Percentiles rank a stretch among this genome's conserved stretches.
phyloP scores from a whole-genome alignment of 2,329 filamentous ascomycete species.

The Xylariales sp. region DNA sequence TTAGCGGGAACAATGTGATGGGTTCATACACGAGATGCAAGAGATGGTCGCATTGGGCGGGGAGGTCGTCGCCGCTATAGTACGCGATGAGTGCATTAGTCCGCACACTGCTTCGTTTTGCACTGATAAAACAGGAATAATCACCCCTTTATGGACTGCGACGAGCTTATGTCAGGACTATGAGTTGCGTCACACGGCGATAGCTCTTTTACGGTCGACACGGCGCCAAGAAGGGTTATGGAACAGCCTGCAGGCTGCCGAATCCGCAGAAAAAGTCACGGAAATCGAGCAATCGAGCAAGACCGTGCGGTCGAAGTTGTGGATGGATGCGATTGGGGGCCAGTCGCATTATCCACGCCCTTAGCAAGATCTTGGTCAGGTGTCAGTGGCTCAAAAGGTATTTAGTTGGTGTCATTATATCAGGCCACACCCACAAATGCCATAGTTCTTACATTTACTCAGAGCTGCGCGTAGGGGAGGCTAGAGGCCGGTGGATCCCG shows the following conservation, averaged over 20 bases:
- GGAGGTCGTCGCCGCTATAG: not conserved
- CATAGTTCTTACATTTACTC: no score
- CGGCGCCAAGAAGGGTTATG: not conserved
- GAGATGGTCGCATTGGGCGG: not conserved
- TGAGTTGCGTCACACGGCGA: not conserved
- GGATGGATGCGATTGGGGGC: no score
- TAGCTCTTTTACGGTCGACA: not conserved
- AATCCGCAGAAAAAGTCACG: not conserved
- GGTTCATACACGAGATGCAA: not conserved
- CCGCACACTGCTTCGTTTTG: not conserved
- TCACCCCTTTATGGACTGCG: not conserved
- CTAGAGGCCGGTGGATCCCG: no score
- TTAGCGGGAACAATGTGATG: not conserved
- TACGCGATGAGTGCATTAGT: not conserved
- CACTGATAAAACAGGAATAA: not conserved
- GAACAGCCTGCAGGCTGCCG: not conserved
- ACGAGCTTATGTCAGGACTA: not conserved
- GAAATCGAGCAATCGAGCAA: not conserved
- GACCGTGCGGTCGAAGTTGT: no score
- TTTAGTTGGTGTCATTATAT: no score
- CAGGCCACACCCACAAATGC: no score
- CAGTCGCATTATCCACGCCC: no score
- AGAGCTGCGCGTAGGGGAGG: no score
- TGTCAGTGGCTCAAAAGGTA: no score
- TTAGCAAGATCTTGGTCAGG: no score